These are phyloP conservation scores for Colletotrichum truncatum DNA, from an alignment of 2,329 filamentous ascomycete species.

Conservation along the genomic window DNA sequence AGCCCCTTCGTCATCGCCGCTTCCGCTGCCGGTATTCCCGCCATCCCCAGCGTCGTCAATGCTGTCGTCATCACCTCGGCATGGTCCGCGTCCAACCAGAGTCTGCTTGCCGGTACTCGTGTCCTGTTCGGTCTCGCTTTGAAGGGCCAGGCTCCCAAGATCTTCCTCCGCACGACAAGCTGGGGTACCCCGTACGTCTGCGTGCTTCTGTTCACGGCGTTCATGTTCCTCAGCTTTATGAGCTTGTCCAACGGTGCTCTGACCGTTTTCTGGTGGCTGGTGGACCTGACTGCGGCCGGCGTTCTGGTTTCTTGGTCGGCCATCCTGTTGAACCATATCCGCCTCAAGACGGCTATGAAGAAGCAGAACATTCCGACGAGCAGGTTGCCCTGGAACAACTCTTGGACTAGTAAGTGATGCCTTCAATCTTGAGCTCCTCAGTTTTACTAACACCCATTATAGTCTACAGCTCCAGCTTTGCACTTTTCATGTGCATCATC, in stretches of 20 bases:
- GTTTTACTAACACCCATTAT: background rate
- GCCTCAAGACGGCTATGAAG: conserved; percentile 61
- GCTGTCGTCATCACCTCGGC: conserved; percentile 62
- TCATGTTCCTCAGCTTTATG: conserved; percentile 68
- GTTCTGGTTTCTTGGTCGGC: conserved; percentile 64
- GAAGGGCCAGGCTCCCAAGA: conserved; percentile 58
- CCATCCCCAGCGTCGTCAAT: conserved; percentile 64
- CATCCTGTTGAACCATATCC: conserved; percentile 64
- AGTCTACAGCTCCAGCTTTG: conserved; percentile 69
- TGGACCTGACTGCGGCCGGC: conserved; percentile 61
- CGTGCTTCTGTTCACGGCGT: conserved; percentile 58
- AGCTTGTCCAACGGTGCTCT: conserved; percentile 67
- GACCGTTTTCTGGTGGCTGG: conserved; percentile 70
- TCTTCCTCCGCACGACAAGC: conserved; percentile 44
- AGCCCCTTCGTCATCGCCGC: conserved; percentile 61
- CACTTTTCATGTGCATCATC: conserved; percentile 67
- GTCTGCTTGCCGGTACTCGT: conserved; percentile 65
- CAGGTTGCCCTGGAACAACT: conserved; percentile 70
- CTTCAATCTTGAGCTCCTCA: no score
- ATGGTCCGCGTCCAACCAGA: conserved; percentile 59
- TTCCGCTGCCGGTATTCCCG: conserved; percentile 60
- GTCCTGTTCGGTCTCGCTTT: conserved; percentile 64
- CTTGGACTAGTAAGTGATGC: conserved; percentile 65
- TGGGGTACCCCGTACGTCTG: conserved; percentile 42
- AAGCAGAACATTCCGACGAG: conserved; percentile 56